Evolutionary conservation across 2,329 filamentous ascomycete species (phyloP).

Genomic region (Alternaria infectoria): DNA sequence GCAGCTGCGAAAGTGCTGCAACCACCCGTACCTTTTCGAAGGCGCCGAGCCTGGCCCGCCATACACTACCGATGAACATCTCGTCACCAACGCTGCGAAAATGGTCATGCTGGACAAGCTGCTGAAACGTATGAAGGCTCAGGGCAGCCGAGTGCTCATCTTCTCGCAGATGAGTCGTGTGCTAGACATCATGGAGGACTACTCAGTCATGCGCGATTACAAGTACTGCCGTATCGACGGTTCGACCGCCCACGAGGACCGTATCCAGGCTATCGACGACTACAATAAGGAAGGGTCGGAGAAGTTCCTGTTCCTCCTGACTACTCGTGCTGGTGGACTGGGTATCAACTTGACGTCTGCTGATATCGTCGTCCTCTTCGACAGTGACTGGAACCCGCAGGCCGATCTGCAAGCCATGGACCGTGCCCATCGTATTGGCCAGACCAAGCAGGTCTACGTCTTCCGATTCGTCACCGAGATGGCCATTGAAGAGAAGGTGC

Average conservation of each 20-base stretch:
- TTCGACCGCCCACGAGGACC: slow-evolving; percentile 94
- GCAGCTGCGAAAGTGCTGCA: slow-evolving; percentile 98
- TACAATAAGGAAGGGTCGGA: slow-evolving; percentile 97
- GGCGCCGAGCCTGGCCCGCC: slow-evolving; percentile 96
- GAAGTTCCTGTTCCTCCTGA: slow-evolving; percentile 87
- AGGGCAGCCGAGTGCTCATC: slow-evolving; percentile 95
- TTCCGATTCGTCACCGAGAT: slow-evolving; percentile 98
- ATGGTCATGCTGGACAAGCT: slow-evolving; percentile 97
- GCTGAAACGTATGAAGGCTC: slow-evolving; percentile 77
- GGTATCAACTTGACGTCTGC: slow-evolving; percentile 96
- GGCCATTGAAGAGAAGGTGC: slow-evolving; percentile 96
- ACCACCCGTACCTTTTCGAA: slow-evolving; percentile 97
- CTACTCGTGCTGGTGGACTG: slow-evolving; percentile 91
- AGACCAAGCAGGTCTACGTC: slow-evolving; percentile 96
- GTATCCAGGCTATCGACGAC: slow-evolving; percentile 95
- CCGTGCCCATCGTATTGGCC: slow-evolving; percentile 95
- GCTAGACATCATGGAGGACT: slow-evolving; percentile 95
- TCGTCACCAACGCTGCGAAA: slow-evolving; percentile 92
- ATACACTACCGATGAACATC: slow-evolving; percentile 96
- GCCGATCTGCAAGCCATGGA: slow-evolving; percentile 99
- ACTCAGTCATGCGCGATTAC: slow-evolving; percentile 93
- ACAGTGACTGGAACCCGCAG: slow-evolving; percentile 99
- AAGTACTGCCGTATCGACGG: slow-evolving; percentile 98
- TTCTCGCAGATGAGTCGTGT: slow-evolving; percentile 99
- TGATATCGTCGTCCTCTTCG: slow-evolving; percentile 94